phyloP scores from a whole-genome alignment of 768 basidiomycete species.

The Mycena capillaripes region DNA sequence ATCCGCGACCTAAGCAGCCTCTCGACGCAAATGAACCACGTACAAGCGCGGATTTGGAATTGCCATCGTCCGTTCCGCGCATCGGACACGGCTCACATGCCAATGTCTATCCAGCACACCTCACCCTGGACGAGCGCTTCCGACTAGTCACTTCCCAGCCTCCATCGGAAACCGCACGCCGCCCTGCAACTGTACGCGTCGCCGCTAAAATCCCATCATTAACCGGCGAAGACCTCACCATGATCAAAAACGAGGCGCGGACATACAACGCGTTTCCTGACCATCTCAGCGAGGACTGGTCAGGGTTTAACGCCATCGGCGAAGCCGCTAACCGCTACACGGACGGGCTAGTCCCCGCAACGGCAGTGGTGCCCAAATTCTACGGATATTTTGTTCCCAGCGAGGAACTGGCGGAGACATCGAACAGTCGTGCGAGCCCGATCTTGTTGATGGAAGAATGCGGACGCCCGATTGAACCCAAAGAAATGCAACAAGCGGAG shows the following conservation, averaged over 20 bases:
- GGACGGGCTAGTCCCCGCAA: slow-evolving; percentile 23
- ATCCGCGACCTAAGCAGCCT: too few species aligned
- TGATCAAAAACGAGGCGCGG: too few species aligned
- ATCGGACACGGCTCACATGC: background rate
- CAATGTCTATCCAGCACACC: background rate
- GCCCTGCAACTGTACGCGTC: background rate
- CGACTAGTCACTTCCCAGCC: background rate
- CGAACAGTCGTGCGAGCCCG: slow-evolving; percentile 5
- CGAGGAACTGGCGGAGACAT: background rate
- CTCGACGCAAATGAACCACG: background rate
- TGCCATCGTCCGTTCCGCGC: background rate
- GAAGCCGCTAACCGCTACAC: background rate
- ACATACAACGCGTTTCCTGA: too few species aligned
- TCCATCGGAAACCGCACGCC: background rate
- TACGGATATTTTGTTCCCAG: slow-evolving; percentile 30
- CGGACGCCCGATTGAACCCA: slow-evolving; percentile 23
- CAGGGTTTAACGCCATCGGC: background rate
- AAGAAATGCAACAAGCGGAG: background rate
- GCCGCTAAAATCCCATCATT: too few species aligned
- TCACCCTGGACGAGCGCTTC: slow-evolving; percentile 9
- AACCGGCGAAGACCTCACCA: too few species aligned
- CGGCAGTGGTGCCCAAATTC: slow-evolving; percentile 29
- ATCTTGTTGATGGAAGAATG: slow-evolving; percentile 37
- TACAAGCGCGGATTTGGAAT: background rate
- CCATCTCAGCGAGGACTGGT: too few species aligned